Evolutionary conservation across 352 stramenopile genomes (phyloP).

Genomic region (Globisporangium camurandrum): DNA sequence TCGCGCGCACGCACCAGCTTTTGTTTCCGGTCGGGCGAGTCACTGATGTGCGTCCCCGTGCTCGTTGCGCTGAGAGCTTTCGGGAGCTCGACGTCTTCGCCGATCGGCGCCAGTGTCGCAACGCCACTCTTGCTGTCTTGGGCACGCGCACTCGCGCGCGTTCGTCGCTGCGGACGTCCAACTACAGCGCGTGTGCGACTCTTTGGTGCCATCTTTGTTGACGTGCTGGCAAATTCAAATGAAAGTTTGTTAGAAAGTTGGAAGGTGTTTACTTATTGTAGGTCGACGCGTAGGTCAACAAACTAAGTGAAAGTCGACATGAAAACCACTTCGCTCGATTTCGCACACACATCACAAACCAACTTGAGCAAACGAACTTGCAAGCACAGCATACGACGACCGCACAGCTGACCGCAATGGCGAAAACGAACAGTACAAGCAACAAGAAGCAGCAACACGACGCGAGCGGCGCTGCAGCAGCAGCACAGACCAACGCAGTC

Average conservation of each 20-base stretch:
- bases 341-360: background rate
- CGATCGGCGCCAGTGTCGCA: slow-evolving; percentile 39
- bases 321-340: too few species aligned
- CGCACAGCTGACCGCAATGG: background rate
- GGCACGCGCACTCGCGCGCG: slow-evolving; percentile 7
- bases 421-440: slow-evolving; percentile 7
- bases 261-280: background rate
- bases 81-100: slow-evolving; percentile 47
- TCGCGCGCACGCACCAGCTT: slow-evolving; percentile 19
- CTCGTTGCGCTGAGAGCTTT: slow-evolving; percentile 16
- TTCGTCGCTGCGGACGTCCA: slow-evolving; percentile 14
- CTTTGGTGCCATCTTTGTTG: slow-evolving; percentile 8
- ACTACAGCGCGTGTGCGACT: slow-evolving; percentile 17
- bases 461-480: background rate
- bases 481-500: background rate
- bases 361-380: background rate
- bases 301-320: too few species aligned
- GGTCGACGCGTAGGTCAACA: too few species aligned
- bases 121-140: slow-evolving; percentile 9
- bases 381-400: background rate
- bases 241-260: slow-evolving; percentile 1
- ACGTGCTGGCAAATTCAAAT: background rate
- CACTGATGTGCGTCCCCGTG: slow-evolving; percentile 22
- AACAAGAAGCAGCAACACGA: slow-evolving; percentile 5
- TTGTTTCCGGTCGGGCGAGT: slow-evolving; percentile 29